Conservation (phyloP, 1,284 basidiomycete species). For the Tilletia indica region DNA sequence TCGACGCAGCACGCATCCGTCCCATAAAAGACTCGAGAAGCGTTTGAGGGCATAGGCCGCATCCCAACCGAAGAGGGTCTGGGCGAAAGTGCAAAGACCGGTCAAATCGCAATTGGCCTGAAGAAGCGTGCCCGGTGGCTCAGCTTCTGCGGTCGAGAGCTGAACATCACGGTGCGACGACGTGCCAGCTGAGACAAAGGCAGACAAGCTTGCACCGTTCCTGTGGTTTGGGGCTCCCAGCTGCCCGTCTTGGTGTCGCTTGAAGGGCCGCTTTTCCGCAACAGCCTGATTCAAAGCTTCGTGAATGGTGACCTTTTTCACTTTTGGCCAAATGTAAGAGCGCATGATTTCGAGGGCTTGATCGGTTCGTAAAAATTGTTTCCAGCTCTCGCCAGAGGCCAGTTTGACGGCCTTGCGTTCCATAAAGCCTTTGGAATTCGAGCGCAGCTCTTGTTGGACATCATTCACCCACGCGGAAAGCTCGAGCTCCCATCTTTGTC, state of each 20-base stretch:
- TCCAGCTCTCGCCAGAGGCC: slow-evolving; percentile 21
- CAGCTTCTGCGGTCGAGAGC: not conserved
- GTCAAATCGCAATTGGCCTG: not conserved
- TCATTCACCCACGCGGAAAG: slow-evolving; percentile 31
- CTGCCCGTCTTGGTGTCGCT: no score
- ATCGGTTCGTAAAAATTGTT: slow-evolving; percentile 25
- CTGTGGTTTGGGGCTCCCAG: no score
- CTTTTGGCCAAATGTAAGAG: slow-evolving; percentile 28
- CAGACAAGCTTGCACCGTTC: no score
- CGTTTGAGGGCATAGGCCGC: not conserved
- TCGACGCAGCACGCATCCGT: not conserved
- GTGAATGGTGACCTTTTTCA: not conserved
- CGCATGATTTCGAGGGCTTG: slow-evolving; percentile 28
- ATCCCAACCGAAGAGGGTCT: not conserved
- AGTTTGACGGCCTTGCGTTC: slow-evolving; percentile 28
- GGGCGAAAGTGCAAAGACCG: not conserved
- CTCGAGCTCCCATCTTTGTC: slow-evolving; percentile 24
- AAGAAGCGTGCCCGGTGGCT: no score
- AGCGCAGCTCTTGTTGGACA: slow-evolving; percentile 35
- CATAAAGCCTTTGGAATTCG: slow-evolving; percentile 33
- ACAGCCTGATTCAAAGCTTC: no score
- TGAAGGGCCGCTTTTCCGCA: no score
- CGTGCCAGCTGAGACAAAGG: no score
- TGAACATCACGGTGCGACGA: not conserved
- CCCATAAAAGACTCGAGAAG: slow-evolving; percentile 4